Percentiles rank a stretch among this genome's conserved stretches.
Conservation (phyloP, 2,329 filamentous ascomycete species). For the Apiospora saccharicola region DNA sequence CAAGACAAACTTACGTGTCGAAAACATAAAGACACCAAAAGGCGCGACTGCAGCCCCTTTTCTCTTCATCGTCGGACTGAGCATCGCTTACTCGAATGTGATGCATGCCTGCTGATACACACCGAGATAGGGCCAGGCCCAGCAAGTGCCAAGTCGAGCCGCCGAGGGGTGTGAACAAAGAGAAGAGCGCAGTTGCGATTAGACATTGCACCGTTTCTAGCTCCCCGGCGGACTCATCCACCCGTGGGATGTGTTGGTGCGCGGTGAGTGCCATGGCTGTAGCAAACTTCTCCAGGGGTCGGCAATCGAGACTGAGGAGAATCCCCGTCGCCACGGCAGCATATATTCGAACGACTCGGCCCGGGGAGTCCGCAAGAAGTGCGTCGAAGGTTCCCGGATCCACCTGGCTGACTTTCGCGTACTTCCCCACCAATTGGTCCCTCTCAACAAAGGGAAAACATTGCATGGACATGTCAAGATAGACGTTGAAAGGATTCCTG, state of each 20-base stretch:
- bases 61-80: neutral
- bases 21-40: slow-evolving; percentile 29
- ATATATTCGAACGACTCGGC: neutral
- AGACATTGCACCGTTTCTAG: slow-evolving; percentile 7
- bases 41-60: slow-evolving; percentile 23
- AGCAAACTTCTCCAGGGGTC: neutral
- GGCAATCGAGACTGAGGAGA: neutral
- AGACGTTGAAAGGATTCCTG: neutral
- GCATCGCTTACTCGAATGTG: neutral
- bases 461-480: neutral
- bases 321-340: slow-evolving; percentile 10
- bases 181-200: neutral
- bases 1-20: slow-evolving; percentile 22
- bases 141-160: slow-evolving; percentile 43
- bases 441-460: slow-evolving; percentile 1
- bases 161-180: neutral
- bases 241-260: neutral
- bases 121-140: slow-evolving; percentile 41
- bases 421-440: neutral
- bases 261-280: neutral
- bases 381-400: neutral
- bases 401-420: neutral
- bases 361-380: neutral
- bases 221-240: neutral
- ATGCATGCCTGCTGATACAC: slow-evolving; percentile 39